Conservation (phyloP, 306 rosid genomes). For the Lathyrus sativus region DNA sequence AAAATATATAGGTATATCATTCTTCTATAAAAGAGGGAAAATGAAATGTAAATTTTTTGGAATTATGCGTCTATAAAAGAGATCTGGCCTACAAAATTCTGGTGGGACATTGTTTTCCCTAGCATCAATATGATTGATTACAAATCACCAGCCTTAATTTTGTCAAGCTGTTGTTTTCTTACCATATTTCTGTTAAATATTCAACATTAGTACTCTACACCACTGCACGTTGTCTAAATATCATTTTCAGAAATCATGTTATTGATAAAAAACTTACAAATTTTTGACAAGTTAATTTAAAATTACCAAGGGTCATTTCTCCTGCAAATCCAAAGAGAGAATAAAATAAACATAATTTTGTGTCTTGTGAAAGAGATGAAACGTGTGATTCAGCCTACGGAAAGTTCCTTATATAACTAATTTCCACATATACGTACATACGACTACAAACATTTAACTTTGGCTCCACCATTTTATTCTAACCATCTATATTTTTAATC, state of each 20-base stretch:
- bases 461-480: conserved; percentile 9
- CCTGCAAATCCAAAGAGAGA: background rate
- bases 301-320: too few species aligned
- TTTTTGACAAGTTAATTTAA: too few species aligned
- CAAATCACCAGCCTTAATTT: conserved; percentile 7
- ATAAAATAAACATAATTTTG: conserved; percentile 24
- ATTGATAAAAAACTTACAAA: too few species aligned
- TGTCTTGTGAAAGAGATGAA: conserved; percentile 35
- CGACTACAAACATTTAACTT: conserved; percentile 32
- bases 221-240: too few species aligned
- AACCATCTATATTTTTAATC: too few species aligned
- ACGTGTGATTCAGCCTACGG: conserved; percentile 37
- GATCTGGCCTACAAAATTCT: conserved; percentile 15
- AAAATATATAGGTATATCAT: too few species aligned
- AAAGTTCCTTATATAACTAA: conserved; percentile 38
- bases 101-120: conserved; percentile 23
- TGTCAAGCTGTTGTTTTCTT: conserved; percentile 33
- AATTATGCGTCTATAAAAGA: background rate
- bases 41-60: too few species aligned
- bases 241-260: too few species aligned
- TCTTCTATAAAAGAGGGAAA: too few species aligned
- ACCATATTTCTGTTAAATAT: background rate
- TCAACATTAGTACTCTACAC: too few species aligned
- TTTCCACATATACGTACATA: conserved; percentile 31
- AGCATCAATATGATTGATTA: conserved; percentile 19